These are phyloP conservation scores for Cryphonectria naterciae DNA, from an alignment of 2,329 filamentous ascomycete species.

Conservation along the genomic window DNA sequence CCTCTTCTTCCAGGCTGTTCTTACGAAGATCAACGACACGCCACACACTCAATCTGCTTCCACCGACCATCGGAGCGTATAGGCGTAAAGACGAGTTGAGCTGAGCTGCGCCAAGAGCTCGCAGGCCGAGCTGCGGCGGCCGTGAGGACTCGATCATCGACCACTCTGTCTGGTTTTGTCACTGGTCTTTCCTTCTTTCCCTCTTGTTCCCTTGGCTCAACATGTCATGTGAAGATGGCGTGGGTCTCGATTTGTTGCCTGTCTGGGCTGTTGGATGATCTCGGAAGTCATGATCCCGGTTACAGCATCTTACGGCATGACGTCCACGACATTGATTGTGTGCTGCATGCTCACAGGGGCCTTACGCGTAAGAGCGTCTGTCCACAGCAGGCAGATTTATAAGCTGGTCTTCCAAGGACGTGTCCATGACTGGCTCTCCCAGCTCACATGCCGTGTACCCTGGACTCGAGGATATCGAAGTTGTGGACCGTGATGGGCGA, in stretches of 20 bases:
- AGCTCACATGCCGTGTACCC: no score
- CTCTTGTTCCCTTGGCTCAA: not conserved
- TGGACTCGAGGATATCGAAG: not conserved
- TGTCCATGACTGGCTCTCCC: not conserved
- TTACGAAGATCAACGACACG: not conserved
- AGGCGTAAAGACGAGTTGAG: not conserved
- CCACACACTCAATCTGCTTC: not conserved
- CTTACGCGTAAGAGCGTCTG: not conserved
- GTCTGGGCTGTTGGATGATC: not conserved
- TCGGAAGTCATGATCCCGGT: not conserved
- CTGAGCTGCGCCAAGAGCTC: not conserved
- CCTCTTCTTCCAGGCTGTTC: not conserved
- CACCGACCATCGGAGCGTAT: constrained; percentile 1
- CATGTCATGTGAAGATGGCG: not conserved
- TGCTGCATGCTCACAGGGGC: not conserved
- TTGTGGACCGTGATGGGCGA: not conserved
- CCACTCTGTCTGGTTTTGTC: not conserved
- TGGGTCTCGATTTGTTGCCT: not conserved
- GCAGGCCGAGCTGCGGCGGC: not conserved
- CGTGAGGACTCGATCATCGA: not conserved
- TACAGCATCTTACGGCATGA: not conserved
- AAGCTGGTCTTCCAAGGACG: not conserved
- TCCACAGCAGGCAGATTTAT: not conserved
- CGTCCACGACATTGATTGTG: not conserved
- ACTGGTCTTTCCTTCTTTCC: not conserved